Base-by-base conservation (phyloP, 2,329 filamentous ascomycete species). In the Alternaria conjuncta region DNA sequence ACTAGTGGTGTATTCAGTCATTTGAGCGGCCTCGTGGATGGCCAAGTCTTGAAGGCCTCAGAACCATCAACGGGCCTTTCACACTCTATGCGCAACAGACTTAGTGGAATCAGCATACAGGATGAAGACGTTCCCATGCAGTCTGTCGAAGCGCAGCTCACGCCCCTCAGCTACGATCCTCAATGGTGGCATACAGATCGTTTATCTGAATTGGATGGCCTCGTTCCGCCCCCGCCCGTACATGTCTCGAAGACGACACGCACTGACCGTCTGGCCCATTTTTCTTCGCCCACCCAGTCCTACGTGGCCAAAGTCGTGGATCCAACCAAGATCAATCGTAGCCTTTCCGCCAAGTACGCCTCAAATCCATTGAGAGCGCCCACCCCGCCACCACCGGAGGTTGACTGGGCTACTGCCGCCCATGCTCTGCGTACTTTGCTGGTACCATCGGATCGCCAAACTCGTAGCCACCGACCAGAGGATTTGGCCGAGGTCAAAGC, bases 1-100 rank as follows among this genome's bases (percentile, higher is more conserved):
- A 91, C 88, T 56, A 97, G 93, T 32, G 96, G 96, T 47, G 90
- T 97, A 4, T 82, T 97, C 61, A 97, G 94, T 78, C 96, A 99
- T 79, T 79, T 99, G 18, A 93, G 92, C 70, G 96, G 95, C 6
- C 86, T 99, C 43, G 89, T 89, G 44, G 88, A 88, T 44, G 83
- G 86, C 85, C 75, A 81, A 61, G 67, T 76, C 9, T 72, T 60
- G 23, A 66, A 67, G 7, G 65, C 75, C 1, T 15, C 66, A 57
- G 80, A 79, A 30, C 75, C 76, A 44, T 67, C 71, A 43, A 82
- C 78, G 57, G 85, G 87, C 1, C 80, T 90, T 12, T 86, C 83
- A 12, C 84, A 83, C 53, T 88, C 90, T 65, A 89, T 90, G 86
- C 83, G 84, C 6, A 71, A 85, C 67, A 85, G 81, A 68, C 79